Percentiles rank a stretch among this genome's conserved stretches.
phyloP scores from a whole-genome alignment of 768 basidiomycete species.

The Phanerodontia chrysosporium region DNA sequence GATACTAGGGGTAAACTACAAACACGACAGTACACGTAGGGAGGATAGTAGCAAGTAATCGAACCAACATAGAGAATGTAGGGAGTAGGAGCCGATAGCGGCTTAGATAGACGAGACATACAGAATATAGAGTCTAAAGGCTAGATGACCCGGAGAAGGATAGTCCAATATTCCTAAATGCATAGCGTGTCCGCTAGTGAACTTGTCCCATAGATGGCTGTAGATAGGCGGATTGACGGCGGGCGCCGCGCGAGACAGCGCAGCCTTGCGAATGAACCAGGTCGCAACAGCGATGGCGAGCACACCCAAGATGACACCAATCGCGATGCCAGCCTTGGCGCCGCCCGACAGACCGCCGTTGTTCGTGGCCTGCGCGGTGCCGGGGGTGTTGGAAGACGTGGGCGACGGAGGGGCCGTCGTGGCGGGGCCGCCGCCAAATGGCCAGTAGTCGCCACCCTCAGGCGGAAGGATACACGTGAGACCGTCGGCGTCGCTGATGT shows the following conservation, averaged over 20 bases:
- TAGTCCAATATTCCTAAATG: not conserved
- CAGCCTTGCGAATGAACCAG: constrained; percentile 49
- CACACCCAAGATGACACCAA: constrained; percentile 49
- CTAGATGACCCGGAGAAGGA: not conserved
- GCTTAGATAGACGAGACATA: not conserved
- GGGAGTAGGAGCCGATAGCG: not conserved
- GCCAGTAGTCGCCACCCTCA: constrained; percentile 67
- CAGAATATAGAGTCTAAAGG: not conserved
- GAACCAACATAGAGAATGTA: not conserved
- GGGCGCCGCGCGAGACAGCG: constrained; percentile 29
- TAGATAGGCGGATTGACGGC: not conserved
- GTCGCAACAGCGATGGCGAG: constrained; percentile 34
- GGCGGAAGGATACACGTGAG: constrained; percentile 70
- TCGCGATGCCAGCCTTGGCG: constrained; percentile 41
- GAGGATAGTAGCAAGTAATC: not conserved
- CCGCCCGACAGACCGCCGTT: constrained; percentile 29
- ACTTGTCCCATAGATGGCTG: not conserved
- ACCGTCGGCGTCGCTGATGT: constrained; percentile 48
- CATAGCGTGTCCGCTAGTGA: not conserved
- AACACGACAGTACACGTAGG: not conserved
- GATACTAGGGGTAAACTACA: constrained; percentile 1
- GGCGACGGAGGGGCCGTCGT: not conserved
- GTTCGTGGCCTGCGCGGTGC: constrained; percentile 14
- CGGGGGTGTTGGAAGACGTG: constrained; percentile 16
- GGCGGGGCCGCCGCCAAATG: constrained; percentile 51